These are phyloP conservation scores for Ehretia macrophylla DNA, from an alignment of 257 asterid genomes.

Conservation along the genomic window DNA sequence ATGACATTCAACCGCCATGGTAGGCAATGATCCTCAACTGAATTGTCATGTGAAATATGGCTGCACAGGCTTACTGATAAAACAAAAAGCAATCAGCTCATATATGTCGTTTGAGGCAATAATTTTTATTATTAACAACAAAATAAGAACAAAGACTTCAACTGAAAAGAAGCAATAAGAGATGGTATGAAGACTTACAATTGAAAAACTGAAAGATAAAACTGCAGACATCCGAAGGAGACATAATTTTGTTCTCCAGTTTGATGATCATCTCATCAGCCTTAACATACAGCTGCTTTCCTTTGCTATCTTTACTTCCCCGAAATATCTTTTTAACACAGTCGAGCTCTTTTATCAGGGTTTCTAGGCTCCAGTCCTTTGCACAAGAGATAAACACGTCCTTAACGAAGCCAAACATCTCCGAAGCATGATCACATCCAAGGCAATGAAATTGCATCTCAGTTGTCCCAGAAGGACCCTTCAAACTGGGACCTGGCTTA, in stretches of 20 bases:
- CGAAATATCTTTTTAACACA: slow-evolving; percentile 58
- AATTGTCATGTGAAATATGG: background rate
- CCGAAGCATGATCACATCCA: slow-evolving; percentile 77
- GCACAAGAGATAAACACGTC: slow-evolving; percentile 68
- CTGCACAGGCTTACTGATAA: no score
- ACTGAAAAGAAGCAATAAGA: slow-evolving; percentile 7
- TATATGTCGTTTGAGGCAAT: background rate
- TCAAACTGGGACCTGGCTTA: slow-evolving; percentile 62
- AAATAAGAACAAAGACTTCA: background rate
- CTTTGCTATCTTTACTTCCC: slow-evolving; percentile 80
- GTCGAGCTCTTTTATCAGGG: slow-evolving; percentile 70
- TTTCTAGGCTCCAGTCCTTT: slow-evolving; percentile 65
- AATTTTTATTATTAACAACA: background rate
- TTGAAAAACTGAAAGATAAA: slow-evolving; percentile 65
- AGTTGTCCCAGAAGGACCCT: slow-evolving; percentile 58
- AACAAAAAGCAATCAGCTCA: no score
- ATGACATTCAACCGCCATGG: no score
- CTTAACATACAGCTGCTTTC: slow-evolving; percentile 62
- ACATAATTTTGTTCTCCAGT: slow-evolving; percentile 51
- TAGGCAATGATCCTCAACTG: no score
- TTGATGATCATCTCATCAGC: slow-evolving; percentile 61
- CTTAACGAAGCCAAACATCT: slow-evolving; percentile 94
- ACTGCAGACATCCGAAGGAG: slow-evolving; percentile 69
- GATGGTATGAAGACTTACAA: slow-evolving; percentile 49
- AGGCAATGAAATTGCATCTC: slow-evolving; percentile 90